Percentiles rank a stretch among this genome's conserved stretches.
These are phyloP conservation scores for Metschnikowia cerradonensis DNA, from an alignment of 805 yeast genomes.

Conservation along the genomic window DNA sequence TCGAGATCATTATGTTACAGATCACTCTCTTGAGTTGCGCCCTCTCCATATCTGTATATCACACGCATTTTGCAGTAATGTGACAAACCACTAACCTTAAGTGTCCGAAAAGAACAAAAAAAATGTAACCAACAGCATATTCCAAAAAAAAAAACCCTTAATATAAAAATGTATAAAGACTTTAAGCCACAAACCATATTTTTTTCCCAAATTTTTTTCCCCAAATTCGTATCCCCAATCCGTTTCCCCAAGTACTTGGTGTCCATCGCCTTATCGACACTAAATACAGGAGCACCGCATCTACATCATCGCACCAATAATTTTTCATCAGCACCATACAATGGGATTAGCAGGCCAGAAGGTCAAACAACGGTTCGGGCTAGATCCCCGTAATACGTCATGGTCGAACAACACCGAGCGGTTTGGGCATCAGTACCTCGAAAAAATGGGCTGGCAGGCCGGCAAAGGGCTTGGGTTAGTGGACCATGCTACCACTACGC, in stretches of 20 bases:
- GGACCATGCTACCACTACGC: conserved; percentile 64
- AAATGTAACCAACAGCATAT: too few species aligned
- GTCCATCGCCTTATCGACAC: conserved; percentile 1
- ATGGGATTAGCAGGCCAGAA: conserved; percentile 85
- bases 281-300: conserved; percentile 4
- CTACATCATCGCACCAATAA: conserved; percentile 2
- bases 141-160: too few species aligned
- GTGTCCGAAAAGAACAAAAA: too few species aligned
- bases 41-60: too few species aligned
- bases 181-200: too few species aligned
- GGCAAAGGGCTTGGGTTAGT: conserved; percentile 84
- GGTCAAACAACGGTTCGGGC: conserved; percentile 79
- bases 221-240: too few species aligned
- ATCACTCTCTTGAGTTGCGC: too few species aligned
- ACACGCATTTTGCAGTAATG: too few species aligned
- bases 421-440: conserved; percentile 84
- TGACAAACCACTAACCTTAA: too few species aligned
- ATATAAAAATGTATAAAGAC: too few species aligned
- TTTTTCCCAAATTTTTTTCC: too few species aligned
- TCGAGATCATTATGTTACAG: too few species aligned
- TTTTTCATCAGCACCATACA: conserved; percentile 2
- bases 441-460: conserved; percentile 86
- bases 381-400: conserved; percentile 88
- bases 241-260: neutral
- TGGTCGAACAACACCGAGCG: conserved; percentile 86